Conservation (phyloP, 805 yeast species). For the Millerago galiae region DNA sequence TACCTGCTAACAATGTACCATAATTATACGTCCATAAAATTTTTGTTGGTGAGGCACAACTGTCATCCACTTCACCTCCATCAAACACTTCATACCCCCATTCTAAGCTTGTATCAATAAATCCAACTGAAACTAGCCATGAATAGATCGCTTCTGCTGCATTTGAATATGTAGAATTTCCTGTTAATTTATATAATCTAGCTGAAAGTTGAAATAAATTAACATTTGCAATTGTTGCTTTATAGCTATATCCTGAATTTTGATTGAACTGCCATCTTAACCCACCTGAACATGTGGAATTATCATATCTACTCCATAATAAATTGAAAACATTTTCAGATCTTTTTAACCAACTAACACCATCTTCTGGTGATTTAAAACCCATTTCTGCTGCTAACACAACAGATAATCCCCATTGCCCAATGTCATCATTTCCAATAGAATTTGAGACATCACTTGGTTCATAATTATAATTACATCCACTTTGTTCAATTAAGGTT, state of each 20-base stretch:
- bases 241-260: constrained; percentile 55
- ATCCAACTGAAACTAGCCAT: constrained; percentile 48
- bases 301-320: constrained; percentile 56
- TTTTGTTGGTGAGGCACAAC: constrained; percentile 28
- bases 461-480: constrained; percentile 45
- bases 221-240: constrained; percentile 60
- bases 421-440: constrained; percentile 48
- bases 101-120: constrained; percentile 30
- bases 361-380: constrained; percentile 43
- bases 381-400: constrained; percentile 58
- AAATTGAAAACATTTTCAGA: constrained; percentile 54
- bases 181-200: constrained; percentile 53
- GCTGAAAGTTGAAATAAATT: constrained; percentile 59
- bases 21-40: constrained; percentile 79
- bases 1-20: constrained; percentile 67
- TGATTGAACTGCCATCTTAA: constrained; percentile 65
- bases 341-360: constrained; percentile 48
- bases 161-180: constrained; percentile 42
- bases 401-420: constrained; percentile 60
- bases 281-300: constrained; percentile 50
- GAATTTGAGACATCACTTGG: constrained; percentile 27
- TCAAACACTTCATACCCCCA: constrained; percentile 9
- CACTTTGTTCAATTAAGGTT: constrained; percentile 40
- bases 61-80: constrained; percentile 55
- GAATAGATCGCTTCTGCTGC: constrained; percentile 50